Base-by-base conservation (phyloP, 164 flowering plant species). In the Berberis thunbergii region DNA sequence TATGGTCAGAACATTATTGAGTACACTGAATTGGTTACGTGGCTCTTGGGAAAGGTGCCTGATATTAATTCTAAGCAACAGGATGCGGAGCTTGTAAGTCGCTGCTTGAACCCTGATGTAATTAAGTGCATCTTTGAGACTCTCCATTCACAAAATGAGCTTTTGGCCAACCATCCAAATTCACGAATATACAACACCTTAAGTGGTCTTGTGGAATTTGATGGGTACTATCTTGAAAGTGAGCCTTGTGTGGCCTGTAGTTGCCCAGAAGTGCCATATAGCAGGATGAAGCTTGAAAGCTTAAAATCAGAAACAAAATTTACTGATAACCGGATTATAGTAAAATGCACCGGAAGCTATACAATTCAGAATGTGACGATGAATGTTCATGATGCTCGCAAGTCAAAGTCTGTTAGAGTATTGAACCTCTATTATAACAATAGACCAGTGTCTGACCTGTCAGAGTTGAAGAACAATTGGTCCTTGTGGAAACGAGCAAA, bases 211-310 rank as follows among this genome's bases (percentile, higher is more conserved):
- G 97, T 95, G 62, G 99, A 95, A 68, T 95, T 95, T 81, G 98
- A 95, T 81, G 99, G 99, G 8, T 95, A 89, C 75, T 95, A 91
- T 82, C 97, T 95, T 60, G 99, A 95, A 80, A 95, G 98, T 69
- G 99, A 95, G 69, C 99, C 99, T 57, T 95, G 99, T 91, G 99
- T 91, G 66, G 85, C 99, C 57, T 95, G 99, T 74, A 95, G 97
- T 78, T 91, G 96, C 49, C 99, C 99, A 41, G 99, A 95, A 71
- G 92, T 95, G 7, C 97, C 99, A 1, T 95, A 86, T 69, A 83
- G 91, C 80, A 81, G 88, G 75, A 89, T 86, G 94, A 95, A 95
- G 81, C 82, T 95, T n/a, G 99, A 95, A 74, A 85, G 83, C 70
- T 59, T 95, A 64, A 95, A 95, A 72, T 95, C 97, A 62, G 99